Conservation (phyloP, 1,284 basidiomycete genomes). For the Pseudomicrostroma phylloplanum region DNA sequence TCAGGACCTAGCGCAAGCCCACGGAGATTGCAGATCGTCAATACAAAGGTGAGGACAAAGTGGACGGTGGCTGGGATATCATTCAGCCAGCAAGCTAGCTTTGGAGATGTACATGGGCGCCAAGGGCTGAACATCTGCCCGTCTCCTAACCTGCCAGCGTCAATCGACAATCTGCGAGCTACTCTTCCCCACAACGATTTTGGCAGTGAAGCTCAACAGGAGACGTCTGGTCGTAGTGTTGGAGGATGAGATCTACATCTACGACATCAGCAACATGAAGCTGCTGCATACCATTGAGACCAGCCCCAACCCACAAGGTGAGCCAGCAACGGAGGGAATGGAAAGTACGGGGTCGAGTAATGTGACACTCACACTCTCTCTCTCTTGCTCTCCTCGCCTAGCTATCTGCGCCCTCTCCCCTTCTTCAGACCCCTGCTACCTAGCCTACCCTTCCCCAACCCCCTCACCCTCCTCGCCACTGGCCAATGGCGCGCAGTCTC, state of each 20-base stretch:
- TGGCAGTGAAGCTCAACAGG: conserved; percentile 92
- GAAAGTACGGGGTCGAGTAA: not conserved
- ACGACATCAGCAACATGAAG: conserved; percentile 98
- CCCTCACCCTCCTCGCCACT: conserved; percentile 67
- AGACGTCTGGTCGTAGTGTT: conserved; percentile 92
- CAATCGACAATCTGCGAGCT: conserved; percentile 99
- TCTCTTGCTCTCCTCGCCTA: conserved; percentile 47
- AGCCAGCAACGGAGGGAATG: conserved; percentile 1
- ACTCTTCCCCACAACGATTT: conserved; percentile 88
- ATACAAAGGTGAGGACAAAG: conserved; percentile 69
- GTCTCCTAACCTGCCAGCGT: conserved; percentile 57
- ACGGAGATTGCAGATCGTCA: conserved; percentile 89
- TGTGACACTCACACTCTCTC: not conserved
- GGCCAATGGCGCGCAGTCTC: conserved; percentile 53
- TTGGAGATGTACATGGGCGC: not conserved
- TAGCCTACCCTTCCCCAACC: conserved; percentile 90
- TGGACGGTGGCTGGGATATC: not conserved
- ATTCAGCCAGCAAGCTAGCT: not conserved
- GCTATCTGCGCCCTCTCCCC: conserved; percentile 92
- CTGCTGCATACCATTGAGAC: conserved; percentile 96
- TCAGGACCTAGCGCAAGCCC: conserved; percentile 59
- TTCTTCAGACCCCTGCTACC: conserved; percentile 87
- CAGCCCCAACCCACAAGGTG: conserved; percentile 85
- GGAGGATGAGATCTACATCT: conserved; percentile 94
- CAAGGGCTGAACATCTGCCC: not conserved